Percentiles rank a stretch among this genome's conserved stretches.
Evolutionary conservation across 345 rosid genomes (phyloP).

Genomic region (Heritiera littoralis): DNA sequence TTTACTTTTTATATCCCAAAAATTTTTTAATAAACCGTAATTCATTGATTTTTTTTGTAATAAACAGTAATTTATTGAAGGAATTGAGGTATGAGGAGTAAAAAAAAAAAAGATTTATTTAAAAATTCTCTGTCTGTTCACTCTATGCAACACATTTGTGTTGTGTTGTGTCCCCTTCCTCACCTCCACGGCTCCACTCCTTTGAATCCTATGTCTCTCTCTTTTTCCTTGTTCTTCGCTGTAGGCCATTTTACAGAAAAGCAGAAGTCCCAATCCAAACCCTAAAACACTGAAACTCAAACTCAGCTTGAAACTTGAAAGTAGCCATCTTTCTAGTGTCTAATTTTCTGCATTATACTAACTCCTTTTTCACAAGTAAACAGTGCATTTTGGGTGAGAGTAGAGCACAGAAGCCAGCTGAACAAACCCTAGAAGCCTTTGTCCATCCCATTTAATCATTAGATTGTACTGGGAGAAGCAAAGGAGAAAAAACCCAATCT

Average conservation of each 20-base stretch:
- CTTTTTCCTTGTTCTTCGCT: conserved; percentile 11
- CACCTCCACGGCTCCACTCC: conserved; percentile 14
- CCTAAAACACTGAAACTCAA: conserved; percentile 11
- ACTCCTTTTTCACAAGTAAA: neutral
- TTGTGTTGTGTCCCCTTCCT: neutral
- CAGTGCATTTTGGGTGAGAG: neutral
- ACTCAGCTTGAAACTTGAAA: neutral
- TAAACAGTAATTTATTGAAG: too few relatives aligned
- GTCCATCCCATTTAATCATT: neutral
- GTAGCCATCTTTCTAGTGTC: neutral
- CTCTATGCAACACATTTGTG: conserved; percentile 31
- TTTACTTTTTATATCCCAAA: too few relatives aligned
- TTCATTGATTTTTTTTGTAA: too few relatives aligned
- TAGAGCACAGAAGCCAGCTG: neutral
- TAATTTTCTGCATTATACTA: neutral
- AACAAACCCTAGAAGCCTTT: conserved; percentile 15
- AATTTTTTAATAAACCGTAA: too few relatives aligned
- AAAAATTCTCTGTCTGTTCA: conserved; percentile 40
- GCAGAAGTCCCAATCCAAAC: conserved; percentile 24
- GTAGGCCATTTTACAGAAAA: conserved; percentile 18
- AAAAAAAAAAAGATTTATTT: too few relatives aligned
- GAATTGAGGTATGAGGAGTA: too few relatives aligned
- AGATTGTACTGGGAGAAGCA: neutral
- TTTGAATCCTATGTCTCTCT: conserved; percentile 13
- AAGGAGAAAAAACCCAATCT: neutral